Conservation (phyloP, 2,329 filamentous ascomycete genomes). For the Calonectria ilicicola region DNA sequence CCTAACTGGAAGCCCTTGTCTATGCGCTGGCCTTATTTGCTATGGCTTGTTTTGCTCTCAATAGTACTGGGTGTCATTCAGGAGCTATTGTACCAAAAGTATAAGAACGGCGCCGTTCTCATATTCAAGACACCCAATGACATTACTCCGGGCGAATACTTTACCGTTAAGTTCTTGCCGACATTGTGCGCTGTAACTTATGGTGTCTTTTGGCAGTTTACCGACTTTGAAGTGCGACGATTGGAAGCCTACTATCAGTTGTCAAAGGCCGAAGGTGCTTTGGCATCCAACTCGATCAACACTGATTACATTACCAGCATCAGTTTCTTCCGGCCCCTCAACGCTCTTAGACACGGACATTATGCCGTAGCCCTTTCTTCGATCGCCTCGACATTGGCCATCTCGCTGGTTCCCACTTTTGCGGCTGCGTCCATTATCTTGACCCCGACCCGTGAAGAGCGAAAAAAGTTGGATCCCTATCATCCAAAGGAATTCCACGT, state of each 20-base stretch:
- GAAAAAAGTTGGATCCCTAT: slow-evolving; percentile 53
- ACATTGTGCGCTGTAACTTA: slow-evolving; percentile 71
- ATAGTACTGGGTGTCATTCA: slow-evolving; percentile 62
- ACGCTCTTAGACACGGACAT: slow-evolving; percentile 71
- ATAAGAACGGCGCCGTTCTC: slow-evolving; percentile 58
- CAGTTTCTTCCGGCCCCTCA: slow-evolving; percentile 73
- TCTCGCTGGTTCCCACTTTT: slow-evolving; percentile 76
- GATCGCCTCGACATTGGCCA: slow-evolving; percentile 72
- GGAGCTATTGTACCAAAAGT: slow-evolving; percentile 67
- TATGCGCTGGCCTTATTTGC: slow-evolving; percentile 73
- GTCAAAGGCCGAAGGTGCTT: slow-evolving; percentile 68
- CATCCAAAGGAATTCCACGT: slow-evolving; percentile 67
- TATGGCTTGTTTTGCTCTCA: slow-evolving; percentile 65
- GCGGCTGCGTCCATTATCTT: slow-evolving; percentile 73
- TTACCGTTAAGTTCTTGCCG: slow-evolving; percentile 73
- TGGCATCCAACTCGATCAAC: slow-evolving; percentile 76
- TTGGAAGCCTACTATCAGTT: slow-evolving; percentile 76
- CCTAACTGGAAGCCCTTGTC: slow-evolving; percentile 76
- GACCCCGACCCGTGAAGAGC: slow-evolving; percentile 61
- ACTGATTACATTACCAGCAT: slow-evolving; percentile 80
- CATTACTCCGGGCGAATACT: slow-evolving; percentile 65
- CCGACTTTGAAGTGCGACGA: slow-evolving; percentile 75
- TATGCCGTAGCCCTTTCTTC: slow-evolving; percentile 78
- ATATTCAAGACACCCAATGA: slow-evolving; percentile 63
- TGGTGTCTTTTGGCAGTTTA: slow-evolving; percentile 75